Base-by-base conservation (phyloP, 2,329 filamentous ascomycete genomes). In the Thelonectria blattea region DNA sequence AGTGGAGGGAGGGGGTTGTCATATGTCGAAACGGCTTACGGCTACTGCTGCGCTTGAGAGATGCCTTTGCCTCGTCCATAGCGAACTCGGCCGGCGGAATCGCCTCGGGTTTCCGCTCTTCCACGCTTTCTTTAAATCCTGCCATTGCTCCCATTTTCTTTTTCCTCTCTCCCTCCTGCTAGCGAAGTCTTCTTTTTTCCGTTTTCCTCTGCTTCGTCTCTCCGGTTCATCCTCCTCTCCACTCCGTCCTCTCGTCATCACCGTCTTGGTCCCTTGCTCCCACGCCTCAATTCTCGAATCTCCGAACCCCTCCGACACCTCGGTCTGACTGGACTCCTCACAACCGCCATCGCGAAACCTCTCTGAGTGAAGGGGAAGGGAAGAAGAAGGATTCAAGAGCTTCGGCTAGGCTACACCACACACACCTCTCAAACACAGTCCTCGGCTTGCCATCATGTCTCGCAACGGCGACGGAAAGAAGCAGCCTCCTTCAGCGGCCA, bases 401-500 rank as follows among this genome's bases (percentile, higher is more conserved):
- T 65, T 49, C 55, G 49, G 34, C 27, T 34, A 18, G 47, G 11
- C 27, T 10, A 30, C 27, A 10, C 27, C 27, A 30, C 27, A 8
- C 27, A 30, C 27, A 30, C 27, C 27, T 46, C 18, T 46, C 5
- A 3, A 11, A 17, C 14, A 41, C 14, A 41, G 5, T 41, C 12
- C 43, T 49, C 20, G 32, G 24, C 42, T 61, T 39, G 51, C 63
- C 62, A 66, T 62, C 63, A 79, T 79, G 76, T 68, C 77, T 67
- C 68, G 66, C 59, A 70, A 69, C 56, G 68, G 56, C 49, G 71
- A 73, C 55, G 72, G 68, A 58, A 75, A 83, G 80, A 94, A 91
- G 81, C 87, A 90, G 81, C 90, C 91, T 71, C 87, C 93, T 61
- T 93, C 93, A 57, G 91, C 88, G 65, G 93, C 93, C 46, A 93